phyloP scores from a whole-genome alignment of 495 filamentous ascomycete genomes.

The Thermothielavioides terrestris region DNA sequence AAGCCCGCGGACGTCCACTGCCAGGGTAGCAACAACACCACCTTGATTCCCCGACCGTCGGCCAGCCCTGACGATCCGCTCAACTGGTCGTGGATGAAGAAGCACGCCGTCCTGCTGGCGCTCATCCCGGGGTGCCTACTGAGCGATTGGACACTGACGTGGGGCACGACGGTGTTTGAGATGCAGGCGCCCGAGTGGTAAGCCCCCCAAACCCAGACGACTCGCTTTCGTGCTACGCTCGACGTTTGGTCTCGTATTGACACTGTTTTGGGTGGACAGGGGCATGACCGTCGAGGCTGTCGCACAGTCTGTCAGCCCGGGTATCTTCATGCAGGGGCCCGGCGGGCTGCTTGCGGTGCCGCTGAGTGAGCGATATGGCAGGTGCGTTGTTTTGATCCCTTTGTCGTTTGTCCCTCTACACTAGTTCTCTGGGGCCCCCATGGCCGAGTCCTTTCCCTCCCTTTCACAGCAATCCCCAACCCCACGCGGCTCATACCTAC shows the following conservation, averaged over 20 bases:
- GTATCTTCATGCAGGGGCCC: slow-evolving; percentile 45
- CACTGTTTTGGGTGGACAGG: not conserved
- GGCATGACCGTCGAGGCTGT: slow-evolving; percentile 35
- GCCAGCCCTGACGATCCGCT: slow-evolving; percentile 48
- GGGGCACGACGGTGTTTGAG: slow-evolving; percentile 42
- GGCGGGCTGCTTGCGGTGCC: slow-evolving; percentile 47
- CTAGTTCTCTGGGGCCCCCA: too few species aligned
- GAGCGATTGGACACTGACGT: slow-evolving; percentile 39
- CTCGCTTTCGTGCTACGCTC: too few species aligned
- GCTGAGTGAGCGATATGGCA: slow-evolving; percentile 40
- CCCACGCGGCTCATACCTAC: too few species aligned
- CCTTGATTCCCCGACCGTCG: slow-evolving; percentile 2
- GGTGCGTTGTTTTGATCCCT: not conserved
- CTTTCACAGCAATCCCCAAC: not conserved
- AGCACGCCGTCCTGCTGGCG: slow-evolving; percentile 36
- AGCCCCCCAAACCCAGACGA: too few species aligned
- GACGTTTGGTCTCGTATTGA: too few species aligned
- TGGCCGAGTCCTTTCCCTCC: too few species aligned
- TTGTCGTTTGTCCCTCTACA: too few species aligned
- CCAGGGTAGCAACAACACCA: too few species aligned
- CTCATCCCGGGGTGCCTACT: slow-evolving; percentile 15
- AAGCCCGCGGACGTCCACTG: too few species aligned
- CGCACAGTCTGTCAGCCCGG: slow-evolving; percentile 40
- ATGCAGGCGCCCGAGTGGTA: slow-evolving; percentile 41
- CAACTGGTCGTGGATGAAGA: slow-evolving; percentile 46